Percentiles rank a stretch among this genome's conserved stretches.
Conservation (phyloP, 441 rosid genomes). For the Oxalis stricta region DNA sequence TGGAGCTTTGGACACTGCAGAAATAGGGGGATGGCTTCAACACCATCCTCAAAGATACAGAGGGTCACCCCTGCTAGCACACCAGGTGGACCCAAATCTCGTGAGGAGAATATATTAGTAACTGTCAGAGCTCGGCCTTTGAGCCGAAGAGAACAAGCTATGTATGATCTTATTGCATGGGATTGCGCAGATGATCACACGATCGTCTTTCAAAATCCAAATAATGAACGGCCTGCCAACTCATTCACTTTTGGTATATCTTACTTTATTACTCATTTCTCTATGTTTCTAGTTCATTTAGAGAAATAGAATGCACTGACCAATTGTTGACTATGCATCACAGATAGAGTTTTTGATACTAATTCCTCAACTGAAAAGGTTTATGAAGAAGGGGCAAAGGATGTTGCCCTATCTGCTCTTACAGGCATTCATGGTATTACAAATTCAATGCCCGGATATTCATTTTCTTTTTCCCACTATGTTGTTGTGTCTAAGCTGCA, state of each 20-base stretch:
- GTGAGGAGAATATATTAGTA: constrained; percentile 84
- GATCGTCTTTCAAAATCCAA: constrained; percentile 50
- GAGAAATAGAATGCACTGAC: background rate
- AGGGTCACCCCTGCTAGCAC: constrained; percentile 34
- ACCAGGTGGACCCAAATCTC: constrained; percentile 43
- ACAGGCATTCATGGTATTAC: constrained; percentile 87
- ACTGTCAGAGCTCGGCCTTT: constrained; percentile 78
- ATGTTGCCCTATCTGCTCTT: constrained; percentile 74
- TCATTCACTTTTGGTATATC: constrained; percentile 45
- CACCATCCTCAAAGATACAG: constrained; percentile 52
- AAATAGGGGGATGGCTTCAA: constrained; percentile 35
- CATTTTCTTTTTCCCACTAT: background rate
- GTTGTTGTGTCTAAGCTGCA: background rate
- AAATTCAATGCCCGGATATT: too few species aligned
- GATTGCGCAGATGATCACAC: constrained; percentile 60
- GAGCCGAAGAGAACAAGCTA: constrained; percentile 67
- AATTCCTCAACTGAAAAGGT: constrained; percentile 43
- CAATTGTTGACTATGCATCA: constrained; percentile 3
- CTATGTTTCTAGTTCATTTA: background rate
- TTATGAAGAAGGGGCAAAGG: constrained; percentile 81
- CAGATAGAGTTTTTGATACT: constrained; percentile 69
- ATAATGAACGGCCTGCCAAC: constrained; percentile 35
- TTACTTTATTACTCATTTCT: background rate
- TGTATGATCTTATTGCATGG: constrained; percentile 91
- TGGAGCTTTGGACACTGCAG: background rate